phyloP scores from a whole-genome alignment of 805 yeast species.

The Yarrowia alimentaria region DNA sequence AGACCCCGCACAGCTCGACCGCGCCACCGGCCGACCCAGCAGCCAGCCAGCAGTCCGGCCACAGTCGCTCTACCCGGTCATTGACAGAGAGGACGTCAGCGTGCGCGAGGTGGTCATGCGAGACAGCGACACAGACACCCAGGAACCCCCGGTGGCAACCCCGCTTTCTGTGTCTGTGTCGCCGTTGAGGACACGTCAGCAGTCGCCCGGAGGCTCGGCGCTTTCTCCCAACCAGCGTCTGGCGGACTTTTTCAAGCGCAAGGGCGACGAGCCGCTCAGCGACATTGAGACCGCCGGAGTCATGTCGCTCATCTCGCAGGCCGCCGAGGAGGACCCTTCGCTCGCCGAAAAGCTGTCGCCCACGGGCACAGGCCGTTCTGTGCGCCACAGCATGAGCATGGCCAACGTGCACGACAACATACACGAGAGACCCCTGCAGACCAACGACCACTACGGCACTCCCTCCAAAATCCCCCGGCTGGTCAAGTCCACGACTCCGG shows the following conservation, averaged over 20 bases:
- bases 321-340: conserved; percentile 7
- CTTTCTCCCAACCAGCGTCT: conserved; percentile 56
- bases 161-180: not conserved
- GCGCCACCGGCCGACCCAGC: no score
- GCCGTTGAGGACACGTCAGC: no score
- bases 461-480: conserved; percentile 13
- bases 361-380: not conserved
- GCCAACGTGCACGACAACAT: no score
- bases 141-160: not conserved
- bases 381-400: conserved; percentile 19
- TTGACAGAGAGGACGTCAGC: not conserved
- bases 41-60: no score
- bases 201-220: no score
- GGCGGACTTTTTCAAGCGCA: conserved; percentile 65
- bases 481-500: no score
- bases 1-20: no score
- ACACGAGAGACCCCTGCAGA: no score
- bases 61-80: conserved; percentile 14
- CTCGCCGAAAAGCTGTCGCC: conserved; percentile 6
- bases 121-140: no score
- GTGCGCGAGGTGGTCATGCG: no score
- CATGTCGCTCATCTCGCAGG: conserved; percentile 13
- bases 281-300: conserved; percentile 76
- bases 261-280: conserved; percentile 68
- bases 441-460: not conserved